These are phyloP conservation scores for Scutellaria galericulata DNA, from an alignment of 257 asterid species.

Conservation along the genomic window DNA sequence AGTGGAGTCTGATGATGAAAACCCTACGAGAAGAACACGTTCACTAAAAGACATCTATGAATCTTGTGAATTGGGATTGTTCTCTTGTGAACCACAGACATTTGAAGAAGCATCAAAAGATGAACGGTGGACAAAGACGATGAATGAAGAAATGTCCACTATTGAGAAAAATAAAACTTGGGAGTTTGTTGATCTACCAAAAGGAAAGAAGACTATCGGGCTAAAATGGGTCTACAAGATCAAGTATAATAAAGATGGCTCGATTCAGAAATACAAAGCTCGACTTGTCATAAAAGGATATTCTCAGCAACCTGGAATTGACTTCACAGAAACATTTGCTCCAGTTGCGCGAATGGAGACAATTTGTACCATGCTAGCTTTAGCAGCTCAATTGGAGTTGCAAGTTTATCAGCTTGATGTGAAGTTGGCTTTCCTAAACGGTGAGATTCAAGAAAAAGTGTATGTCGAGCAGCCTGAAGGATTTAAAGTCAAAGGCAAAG, in stretches of 20 bases:
- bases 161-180: not conserved
- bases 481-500: not conserved
- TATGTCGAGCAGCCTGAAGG: not conserved
- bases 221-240: not conserved
- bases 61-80: not conserved
- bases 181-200: not conserved
- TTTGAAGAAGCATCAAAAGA: not conserved
- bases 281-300: not conserved
- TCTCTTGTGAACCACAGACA: not conserved
- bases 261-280: no score
- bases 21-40: not conserved
- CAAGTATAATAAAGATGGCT: no score
- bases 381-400: no score
- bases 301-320: not conserved
- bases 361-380: no score
- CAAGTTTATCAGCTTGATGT: no score
- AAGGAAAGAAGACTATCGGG: not conserved
- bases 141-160: not conserved
- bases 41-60: not conserved
- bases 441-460: no score
- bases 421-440: no score
- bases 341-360: no score
- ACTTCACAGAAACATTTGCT: not conserved
- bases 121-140: not conserved
- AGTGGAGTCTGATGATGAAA: not conserved